phyloP scores from a whole-genome alignment of 2,329 filamentous ascomycete genomes.

The Pseudopithomyces maydicus region DNA sequence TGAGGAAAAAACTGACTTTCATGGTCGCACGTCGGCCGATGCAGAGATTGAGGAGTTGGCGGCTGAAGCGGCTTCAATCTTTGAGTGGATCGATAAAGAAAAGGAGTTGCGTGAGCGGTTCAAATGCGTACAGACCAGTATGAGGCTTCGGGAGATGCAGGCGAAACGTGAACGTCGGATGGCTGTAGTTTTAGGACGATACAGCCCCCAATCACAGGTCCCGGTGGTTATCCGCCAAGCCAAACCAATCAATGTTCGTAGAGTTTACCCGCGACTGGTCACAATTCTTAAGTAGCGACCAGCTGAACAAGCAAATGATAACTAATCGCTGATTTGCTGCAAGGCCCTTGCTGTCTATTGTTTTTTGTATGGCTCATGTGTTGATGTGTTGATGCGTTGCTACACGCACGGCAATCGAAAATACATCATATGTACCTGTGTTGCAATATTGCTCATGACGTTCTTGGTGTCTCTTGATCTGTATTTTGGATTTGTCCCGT shows the following conservation, averaged over 20 bases:
- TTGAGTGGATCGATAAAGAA: conserved; percentile 8
- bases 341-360: no score
- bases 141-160: conserved; percentile 1
- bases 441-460: no score
- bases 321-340: no score
- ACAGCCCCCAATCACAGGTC: background rate
- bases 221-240: background rate
- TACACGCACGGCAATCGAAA: no score
- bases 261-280: background rate
- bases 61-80: background rate
- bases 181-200: background rate
- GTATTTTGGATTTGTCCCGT: no score
- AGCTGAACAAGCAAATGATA: background rate
- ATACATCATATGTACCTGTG: no score
- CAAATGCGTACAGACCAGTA: background rate
- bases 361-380: no score
- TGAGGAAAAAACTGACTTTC: background rate
- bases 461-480: no score
- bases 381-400: no score
- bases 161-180: conserved; percentile 3
- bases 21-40: background rate
- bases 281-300: background rate
- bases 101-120: conserved; percentile 7
- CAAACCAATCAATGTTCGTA: background rate
- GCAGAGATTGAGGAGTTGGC: background rate